Evolutionary conservation across 768 basidiomycete genomes (phyloP), one percentile per base, ranked within the genome.

Genomic region (Flagelloscypha sp.): DNA sequence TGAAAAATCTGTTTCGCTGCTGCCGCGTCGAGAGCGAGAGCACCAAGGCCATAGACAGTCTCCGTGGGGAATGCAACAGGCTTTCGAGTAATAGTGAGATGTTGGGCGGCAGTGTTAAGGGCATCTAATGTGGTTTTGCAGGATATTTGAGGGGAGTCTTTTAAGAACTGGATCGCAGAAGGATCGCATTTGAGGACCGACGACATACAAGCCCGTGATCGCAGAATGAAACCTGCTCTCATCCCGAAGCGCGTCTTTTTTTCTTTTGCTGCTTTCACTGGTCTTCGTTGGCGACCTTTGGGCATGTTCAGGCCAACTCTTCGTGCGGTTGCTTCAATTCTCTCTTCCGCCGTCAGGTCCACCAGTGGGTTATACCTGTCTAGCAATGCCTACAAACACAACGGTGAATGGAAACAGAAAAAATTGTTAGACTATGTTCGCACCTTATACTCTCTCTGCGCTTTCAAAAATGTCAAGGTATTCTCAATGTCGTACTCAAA

Each of bases 11-110:
- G 70, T 2, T 68, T 52, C 5, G 76, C 72, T 2, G 93, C 89
- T 11, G 58, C 44, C 6, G 70, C 44, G 47, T 76, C 62, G 29
- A 89, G 61, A 0, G 94, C 90, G 15, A 79, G 60, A 0, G 90
- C 95, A 19, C 86, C 95, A n/a, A 99, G 76, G 1, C 95, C 95
- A 57, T 98, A 99, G 8, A 99, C 95, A 0, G 95, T 98, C 59
- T 99, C 95, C 20, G 95, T 97, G 0, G 95, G 94, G 53, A 99
- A 86, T 1, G 82, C 93, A 37, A 98, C 83, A 15, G 74, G 66
- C 38, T 74, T 63, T 11, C 56, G 48, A 16, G 59, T 59, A 22
- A 68, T 46, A 30, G 66, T 56, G 6, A 85, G 68, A 37, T 72
- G 66, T 37, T 65, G 61, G 5, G 76, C 61, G 1, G 85, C 87